Base-by-base conservation (phyloP, 352 stramenopile species). In the Phytophthora pisi region DNA sequence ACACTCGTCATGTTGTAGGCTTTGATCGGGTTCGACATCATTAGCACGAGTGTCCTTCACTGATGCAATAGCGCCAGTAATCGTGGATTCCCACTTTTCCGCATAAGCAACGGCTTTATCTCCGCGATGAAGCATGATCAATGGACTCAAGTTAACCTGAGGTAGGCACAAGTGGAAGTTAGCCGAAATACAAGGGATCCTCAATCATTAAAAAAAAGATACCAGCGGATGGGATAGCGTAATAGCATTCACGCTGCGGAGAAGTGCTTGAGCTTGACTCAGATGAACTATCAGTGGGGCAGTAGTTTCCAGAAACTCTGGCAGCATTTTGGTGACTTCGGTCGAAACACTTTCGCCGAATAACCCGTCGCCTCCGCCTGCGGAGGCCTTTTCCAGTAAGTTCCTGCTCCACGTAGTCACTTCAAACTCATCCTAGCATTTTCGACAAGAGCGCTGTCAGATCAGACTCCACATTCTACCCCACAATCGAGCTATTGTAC, bases 341-440 rank as follows among this genome's bases (percentile, higher is more conserved):
- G 13, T 30, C 0, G 57, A 58, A 24, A 75, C 30, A 50, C 68
- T 34, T 16, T 71, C 51, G 28, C 51, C 57, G 24, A 81, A 76
- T 15, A 86, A 47, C 3, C 66, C 64, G 43, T 83, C 72, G 5
- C 77, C 77, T 51, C 72, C 57, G 53, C 66, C 66, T 11, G 36
- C 36, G 30, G 51, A 24, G 20, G 73, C 60, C 18, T 73, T 72
- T 51, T 69, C 72, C 15, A 76, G 57, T 43, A 80, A 58, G 15
- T 66, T 62, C 38, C 60, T 70, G 38, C 79, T 85, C 77, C 77
- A 88, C 13, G 24, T 68, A 23, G 79, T 82, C 34, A 66, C 49
- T 56, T 77, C 60, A 55, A 88, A 88, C 42, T 88, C 79, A 49
- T 84, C 63, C 79, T 88, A 57, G 51, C 11, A 13, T 38, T 15